phyloP scores from a whole-genome alignment of 2,329 filamentous ascomycete species.

The Arthrinium puccinioides region DNA sequence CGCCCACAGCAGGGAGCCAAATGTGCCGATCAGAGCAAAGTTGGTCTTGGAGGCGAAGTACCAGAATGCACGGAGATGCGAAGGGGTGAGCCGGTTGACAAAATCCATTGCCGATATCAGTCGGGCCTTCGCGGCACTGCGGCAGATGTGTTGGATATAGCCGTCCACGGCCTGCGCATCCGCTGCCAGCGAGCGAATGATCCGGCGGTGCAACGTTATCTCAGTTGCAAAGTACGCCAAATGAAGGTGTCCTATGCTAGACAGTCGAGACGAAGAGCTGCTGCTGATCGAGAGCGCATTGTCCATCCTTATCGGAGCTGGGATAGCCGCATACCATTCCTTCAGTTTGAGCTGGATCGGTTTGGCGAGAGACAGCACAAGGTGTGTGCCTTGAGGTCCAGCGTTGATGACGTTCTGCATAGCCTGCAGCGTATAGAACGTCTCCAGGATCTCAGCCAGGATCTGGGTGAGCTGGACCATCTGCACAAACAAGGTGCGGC shows the following conservation, averaged over 20 bases:
- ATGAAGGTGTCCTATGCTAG: constrained; percentile 71
- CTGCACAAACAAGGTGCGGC: constrained; percentile 64
- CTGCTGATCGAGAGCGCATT: constrained; percentile 36
- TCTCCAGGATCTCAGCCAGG: constrained; percentile 73
- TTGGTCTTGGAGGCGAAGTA: constrained; percentile 83
- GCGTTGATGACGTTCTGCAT: constrained; percentile 61
- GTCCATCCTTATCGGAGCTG: constrained; percentile 59
- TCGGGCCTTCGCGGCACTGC: constrained; percentile 86
- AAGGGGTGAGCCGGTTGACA: constrained; percentile 82
- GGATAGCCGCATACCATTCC: constrained; percentile 72
- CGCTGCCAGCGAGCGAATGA: constrained; percentile 69
- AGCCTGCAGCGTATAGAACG: constrained; percentile 75
- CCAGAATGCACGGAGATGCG: constrained; percentile 88
- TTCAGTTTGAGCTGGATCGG: constrained; percentile 77
- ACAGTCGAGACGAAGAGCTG: constrained; percentile 37
- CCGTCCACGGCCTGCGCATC: constrained; percentile 50
- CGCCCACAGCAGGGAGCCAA: constrained; percentile 83
- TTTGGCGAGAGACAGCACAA: constrained; percentile 70
- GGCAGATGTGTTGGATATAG: constrained; percentile 86
- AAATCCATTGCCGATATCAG: constrained; percentile 97
- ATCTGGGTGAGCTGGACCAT: constrained; percentile 71
- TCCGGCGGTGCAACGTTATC: constrained; percentile 86
- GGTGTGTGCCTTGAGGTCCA: constrained; percentile 61
- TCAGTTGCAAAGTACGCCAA: constrained; percentile 90
- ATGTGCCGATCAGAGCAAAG: constrained; percentile 91